Conservation (phyloP, 495 filamentous ascomycete species). For the Glonium stellatum region DNA sequence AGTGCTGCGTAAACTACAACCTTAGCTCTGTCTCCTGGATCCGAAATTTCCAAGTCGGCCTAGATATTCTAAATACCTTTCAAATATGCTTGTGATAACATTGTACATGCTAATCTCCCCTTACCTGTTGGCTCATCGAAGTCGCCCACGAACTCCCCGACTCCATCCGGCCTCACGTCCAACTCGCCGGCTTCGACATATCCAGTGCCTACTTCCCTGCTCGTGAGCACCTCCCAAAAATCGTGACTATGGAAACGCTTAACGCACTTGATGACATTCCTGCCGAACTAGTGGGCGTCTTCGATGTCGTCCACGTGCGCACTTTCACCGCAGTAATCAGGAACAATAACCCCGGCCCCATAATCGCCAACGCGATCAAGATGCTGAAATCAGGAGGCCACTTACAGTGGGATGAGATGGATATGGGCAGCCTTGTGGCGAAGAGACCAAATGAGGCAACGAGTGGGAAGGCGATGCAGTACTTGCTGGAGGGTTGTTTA, state of each 20-base stretch:
- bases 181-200: constrained; percentile 6
- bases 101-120: too few relatives aligned
- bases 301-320: constrained; percentile 16
- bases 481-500: not conserved
- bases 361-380: constrained; percentile 14
- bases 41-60: too few relatives aligned
- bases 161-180: not conserved
- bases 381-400: constrained; percentile 19
- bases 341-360: constrained; percentile 1
- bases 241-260: constrained; percentile 1
- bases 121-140: constrained; percentile 2
- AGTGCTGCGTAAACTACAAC: too few relatives aligned
- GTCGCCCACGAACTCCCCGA: not conserved
- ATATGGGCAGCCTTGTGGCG: constrained; percentile 8
- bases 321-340: constrained; percentile 9
- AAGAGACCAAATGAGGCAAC: not conserved
- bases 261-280: constrained; percentile 9
- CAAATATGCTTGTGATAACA: too few relatives aligned
- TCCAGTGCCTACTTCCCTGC: constrained; percentile 2
- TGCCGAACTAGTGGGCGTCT: not conserved
- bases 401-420: constrained; percentile 18
- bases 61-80: too few relatives aligned
- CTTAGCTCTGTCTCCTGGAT: too few relatives aligned
- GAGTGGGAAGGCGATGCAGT: not conserved
- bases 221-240: not conserved